Evolutionary conservation across 352 stramenopile species (phyloP).

Genomic region (Pythium biforme): DNA sequence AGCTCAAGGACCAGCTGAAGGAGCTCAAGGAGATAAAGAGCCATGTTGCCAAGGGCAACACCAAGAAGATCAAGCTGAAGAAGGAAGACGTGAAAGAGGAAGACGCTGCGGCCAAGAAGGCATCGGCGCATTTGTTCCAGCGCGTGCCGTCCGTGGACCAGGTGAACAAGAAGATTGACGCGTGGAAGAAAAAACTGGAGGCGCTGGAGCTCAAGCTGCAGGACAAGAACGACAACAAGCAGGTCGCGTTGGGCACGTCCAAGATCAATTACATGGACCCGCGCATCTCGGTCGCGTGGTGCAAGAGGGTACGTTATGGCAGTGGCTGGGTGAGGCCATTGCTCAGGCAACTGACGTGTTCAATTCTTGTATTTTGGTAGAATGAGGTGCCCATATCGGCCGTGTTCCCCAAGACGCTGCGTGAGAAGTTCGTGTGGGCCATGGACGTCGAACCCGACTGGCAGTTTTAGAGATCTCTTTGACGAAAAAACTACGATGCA

Average conservation of each 20-base stretch:
- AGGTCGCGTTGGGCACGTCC: conserved; percentile 97
- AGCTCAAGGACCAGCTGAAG: conserved; percentile 94
- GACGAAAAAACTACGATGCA: not conserved
- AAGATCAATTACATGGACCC: conserved; percentile 99
- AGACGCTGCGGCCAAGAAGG: conserved; percentile 87
- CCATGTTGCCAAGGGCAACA: conserved; percentile 86
- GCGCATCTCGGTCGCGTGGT: conserved; percentile 99
- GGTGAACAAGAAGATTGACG: conserved; percentile 93
- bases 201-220: conserved; percentile 91
- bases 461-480: conserved; percentile 91
- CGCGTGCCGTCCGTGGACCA: conserved; percentile 90
- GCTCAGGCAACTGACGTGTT: not conserved
- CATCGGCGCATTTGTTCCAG: conserved; percentile 94
- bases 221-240: conserved; percentile 99
- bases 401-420: conserved; percentile 98
- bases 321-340: conserved; percentile 51
- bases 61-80: conserved; percentile 90
- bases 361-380: conserved; percentile 26
- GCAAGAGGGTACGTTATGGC: conserved; percentile 94
- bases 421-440: conserved; percentile 99
- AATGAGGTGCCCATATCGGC: conserved; percentile 97
- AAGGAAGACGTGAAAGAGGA: conserved; percentile 85
- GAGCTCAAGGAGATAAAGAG: conserved; percentile 93
- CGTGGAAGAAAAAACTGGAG: conserved; percentile 94
- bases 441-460: conserved; percentile 97